Percentiles rank a stretch among this genome's conserved stretches.
These are phyloP conservation scores for Fusarium gaditjirri DNA, from an alignment of 2,329 filamentous ascomycete species.

Conservation along the genomic window DNA sequence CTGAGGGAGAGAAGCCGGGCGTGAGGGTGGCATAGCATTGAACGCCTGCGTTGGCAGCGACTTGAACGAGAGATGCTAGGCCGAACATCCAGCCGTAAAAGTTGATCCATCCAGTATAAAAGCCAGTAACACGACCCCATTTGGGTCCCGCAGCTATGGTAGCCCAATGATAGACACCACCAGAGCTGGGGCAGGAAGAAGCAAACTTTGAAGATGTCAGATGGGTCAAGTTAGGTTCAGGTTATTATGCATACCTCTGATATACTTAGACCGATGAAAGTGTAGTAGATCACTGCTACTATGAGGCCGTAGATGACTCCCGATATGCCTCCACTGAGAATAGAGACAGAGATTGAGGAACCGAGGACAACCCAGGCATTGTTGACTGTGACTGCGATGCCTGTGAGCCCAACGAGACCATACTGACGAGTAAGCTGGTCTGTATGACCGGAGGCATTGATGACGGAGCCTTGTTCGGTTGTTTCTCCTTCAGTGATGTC, in stretches of 20 bases:
- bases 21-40: conserved; percentile 41
- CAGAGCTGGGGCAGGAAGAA: conserved; percentile 39
- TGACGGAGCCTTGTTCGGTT: conserved; percentile 6
- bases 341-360: conserved; percentile 41
- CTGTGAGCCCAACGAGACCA: conserved; percentile 39
- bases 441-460: conserved; percentile 37
- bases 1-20: conserved; percentile 3
- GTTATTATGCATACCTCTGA: conserved; percentile 24
- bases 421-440: conserved; percentile 42
- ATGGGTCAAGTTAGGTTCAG: fast-evolving
- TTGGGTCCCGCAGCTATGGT: conserved; percentile 37
- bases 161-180: conserved; percentile 43
- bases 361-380: conserved; percentile 44
- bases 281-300: conserved; percentile 38
- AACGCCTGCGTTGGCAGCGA: conserved; percentile 38
- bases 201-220: conserved; percentile 22
- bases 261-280: conserved; percentile 39
- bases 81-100: conserved; percentile 47
- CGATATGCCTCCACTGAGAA: conserved; percentile 36
- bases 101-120: conserved; percentile 44
- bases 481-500: conserved; percentile 21
- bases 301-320: conserved; percentile 42
- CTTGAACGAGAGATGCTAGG: conserved; percentile 40
- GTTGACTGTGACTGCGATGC: conserved; percentile 43
- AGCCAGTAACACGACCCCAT: conserved; percentile 41